Base-by-base conservation (phyloP, 768 basidiomycete genomes). In the Omphalotus guepiniiformis region DNA sequence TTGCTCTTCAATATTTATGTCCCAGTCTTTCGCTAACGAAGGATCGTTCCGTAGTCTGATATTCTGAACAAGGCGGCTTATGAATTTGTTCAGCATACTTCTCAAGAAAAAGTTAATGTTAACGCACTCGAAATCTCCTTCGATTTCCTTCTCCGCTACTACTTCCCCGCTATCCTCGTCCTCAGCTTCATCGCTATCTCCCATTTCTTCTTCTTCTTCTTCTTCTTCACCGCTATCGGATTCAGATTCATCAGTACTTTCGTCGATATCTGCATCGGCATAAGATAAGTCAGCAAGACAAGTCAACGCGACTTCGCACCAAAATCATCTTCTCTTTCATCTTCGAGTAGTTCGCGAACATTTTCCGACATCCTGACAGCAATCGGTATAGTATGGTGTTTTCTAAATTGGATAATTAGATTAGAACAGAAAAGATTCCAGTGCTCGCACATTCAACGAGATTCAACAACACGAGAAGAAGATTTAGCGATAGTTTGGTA, bases 1-100 rank as follows among this genome's bases (percentile, higher is more conserved):
- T 48, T 73, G 72, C 44, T 88, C 82, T 56, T 83, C 79, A 36
- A 85, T 76, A 44, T 71, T 76, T 29, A 87, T 77, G 51, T 90
- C 84, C 85, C 89, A 93, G 48, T 84, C 80, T 47, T 78, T 77
- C 29, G 76, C 71, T 79, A 63, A 0, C 73, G 73, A 67, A 5
- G 66, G 61, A 13, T 69, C 73, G 44, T 82, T 75, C 26, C 73
- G 70, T 1, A 72, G 63, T 25, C 82, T 75, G 47, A 90, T 86
- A 38, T 76, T 78, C 50, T 79, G 72, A 3, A 88, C 78, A 21
- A 91, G 75, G 26, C 83, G 85, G 50, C 87, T 88, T 53, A 26
- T 38, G 6, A 39, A 16, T 36, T n/a, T 47, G 47, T 28, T 23
- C 27, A 27, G 48, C 46, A 39, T 42, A 35, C 27, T 21, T 8